Evolutionary conservation across 2,329 filamentous ascomycete genomes (phyloP).

Genomic region (Pseudogymnoascus destructans): DNA sequence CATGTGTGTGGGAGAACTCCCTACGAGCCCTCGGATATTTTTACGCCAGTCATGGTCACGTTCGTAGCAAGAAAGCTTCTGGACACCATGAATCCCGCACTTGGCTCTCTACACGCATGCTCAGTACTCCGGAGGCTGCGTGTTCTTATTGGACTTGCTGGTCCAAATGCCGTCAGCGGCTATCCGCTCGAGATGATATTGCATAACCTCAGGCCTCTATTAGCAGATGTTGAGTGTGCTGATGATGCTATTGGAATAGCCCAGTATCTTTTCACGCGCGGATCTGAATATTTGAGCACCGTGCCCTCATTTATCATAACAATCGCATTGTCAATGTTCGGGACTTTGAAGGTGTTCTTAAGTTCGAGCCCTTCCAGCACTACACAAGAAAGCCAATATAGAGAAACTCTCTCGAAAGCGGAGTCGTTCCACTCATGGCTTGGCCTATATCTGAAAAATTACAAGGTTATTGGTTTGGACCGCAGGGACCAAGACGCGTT

Average conservation of each 20-base stretch:
- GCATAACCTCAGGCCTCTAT: slow-evolving; percentile 62
- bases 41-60: slow-evolving; percentile 62
- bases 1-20: slow-evolving; percentile 63
- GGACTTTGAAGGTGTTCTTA: slow-evolving; percentile 65
- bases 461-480: slow-evolving; percentile 39
- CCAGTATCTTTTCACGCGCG: slow-evolving; percentile 66
- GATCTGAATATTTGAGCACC: slow-evolving; percentile 48
- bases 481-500: slow-evolving; percentile 38
- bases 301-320: slow-evolving; percentile 69
- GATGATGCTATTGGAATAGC: slow-evolving; percentile 81
- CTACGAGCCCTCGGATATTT: slow-evolving; percentile 51
- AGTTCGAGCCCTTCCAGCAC: slow-evolving; percentile 63
- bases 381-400: slow-evolving; percentile 74
- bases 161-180: slow-evolving; percentile 54
- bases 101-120: slow-evolving; percentile 79
- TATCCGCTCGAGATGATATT: slow-evolving; percentile 88
- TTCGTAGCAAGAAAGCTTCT: slow-evolving; percentile 66
- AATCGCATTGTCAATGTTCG: slow-evolving; percentile 63
- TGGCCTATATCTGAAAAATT: slow-evolving; percentile 50
- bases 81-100: slow-evolving; percentile 65
- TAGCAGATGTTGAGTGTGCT: slow-evolving; percentile 75
- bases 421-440: slow-evolving; percentile 71
- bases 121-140: slow-evolving; percentile 77
- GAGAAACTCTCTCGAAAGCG: slow-evolving; percentile 62
- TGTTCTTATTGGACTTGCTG: slow-evolving; percentile 67